Evolutionary conservation across 768 basidiomycete species (phyloP).

Genomic region (Boletus pseudopeckii): DNA sequence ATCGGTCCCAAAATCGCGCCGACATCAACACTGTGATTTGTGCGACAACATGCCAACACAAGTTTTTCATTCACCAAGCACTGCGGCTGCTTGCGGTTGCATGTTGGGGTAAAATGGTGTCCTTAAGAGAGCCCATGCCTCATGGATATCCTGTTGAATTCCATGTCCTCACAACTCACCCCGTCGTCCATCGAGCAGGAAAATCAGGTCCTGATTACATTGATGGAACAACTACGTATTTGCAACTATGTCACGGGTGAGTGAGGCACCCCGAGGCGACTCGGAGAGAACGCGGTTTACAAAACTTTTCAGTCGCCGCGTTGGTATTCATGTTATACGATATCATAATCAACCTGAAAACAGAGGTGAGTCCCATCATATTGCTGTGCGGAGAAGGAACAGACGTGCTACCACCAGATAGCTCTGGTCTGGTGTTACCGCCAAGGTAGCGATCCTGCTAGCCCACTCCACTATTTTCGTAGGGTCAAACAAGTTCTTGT

Average conservation of each 20-base stretch:
- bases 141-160: background rate
- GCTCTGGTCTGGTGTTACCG: constrained; percentile 15
- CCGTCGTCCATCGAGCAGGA: constrained; percentile 3
- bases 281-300: background rate
- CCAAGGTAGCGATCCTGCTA: background rate
- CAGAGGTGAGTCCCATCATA: constrained; percentile 8
- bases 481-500: constrained; percentile 10
- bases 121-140: background rate
- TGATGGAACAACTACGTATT: constrained; percentile 13
- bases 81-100: background rate
- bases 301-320: constrained; percentile 11
- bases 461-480: background rate
- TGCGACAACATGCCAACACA: background rate
- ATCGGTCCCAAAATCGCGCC: background rate
- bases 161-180: constrained; percentile 10
- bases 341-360: constrained; percentile 18
- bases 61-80: background rate
- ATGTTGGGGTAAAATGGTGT: background rate
- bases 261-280: background rate
- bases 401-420: constrained; percentile 2
- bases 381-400: background rate
- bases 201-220: background rate
- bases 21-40: background rate
- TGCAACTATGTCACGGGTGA: constrained; percentile 16
- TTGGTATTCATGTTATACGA: constrained; percentile 19